phyloP scores from a whole-genome alignment of 225 moss, liverwort and hornwort genomes.

The Neckera pumila region DNA sequence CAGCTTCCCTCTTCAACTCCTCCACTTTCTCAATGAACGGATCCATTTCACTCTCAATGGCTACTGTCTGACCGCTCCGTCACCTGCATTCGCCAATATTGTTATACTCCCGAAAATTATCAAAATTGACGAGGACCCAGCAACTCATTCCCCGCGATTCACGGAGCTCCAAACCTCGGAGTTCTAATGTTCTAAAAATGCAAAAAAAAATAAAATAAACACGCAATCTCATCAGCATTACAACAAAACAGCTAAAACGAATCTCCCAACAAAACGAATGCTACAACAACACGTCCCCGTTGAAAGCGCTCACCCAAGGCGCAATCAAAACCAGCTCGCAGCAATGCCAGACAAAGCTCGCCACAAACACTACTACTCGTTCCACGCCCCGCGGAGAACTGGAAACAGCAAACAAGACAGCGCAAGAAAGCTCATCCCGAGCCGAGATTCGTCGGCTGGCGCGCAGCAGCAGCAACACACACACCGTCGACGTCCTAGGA shows the following conservation, averaged over 20 bases:
- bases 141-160: background rate
- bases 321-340: background rate
- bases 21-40: conserved; percentile 23
- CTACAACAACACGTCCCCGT: background rate
- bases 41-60: conserved; percentile 4
- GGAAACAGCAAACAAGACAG: background rate
- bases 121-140: background rate
- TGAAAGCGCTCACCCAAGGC: background rate
- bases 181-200: background rate
- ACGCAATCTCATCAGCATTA: background rate
- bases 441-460: background rate
- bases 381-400: background rate
- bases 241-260: background rate
- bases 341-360: background rate
- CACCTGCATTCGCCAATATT: conserved; percentile 13
- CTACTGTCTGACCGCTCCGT: background rate
- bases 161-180: background rate
- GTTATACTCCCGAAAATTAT: background rate
- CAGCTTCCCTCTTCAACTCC: conserved; percentile 9
- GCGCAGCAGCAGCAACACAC: background rate
- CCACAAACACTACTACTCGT: background rate
- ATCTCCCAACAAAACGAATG: background rate
- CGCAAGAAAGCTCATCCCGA: background rate
- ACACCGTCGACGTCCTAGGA: background rate
- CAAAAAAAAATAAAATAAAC: background rate